These are phyloP conservation scores for Thuja plicata DNA, from an alignment of 83 land plant genomes.

Conservation along the genomic window DNA sequence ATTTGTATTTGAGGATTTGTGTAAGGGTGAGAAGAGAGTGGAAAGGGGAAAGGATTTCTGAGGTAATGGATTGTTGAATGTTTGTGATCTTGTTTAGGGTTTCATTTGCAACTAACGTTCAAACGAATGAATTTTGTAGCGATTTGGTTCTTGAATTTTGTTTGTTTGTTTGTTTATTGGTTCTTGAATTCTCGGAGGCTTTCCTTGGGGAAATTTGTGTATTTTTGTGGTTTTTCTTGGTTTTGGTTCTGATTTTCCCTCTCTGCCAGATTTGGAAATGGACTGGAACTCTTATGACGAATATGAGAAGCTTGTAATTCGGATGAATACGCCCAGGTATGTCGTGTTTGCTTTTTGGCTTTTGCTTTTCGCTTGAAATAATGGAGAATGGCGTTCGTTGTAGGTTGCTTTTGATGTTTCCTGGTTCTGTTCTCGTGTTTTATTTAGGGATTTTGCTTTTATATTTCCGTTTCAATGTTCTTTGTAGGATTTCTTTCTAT, in stretches of 20 bases:
- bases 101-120: neutral
- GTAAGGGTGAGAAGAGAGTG: neutral
- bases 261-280: neutral
- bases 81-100: neutral
- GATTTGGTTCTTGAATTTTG: neutral
- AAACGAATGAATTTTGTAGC: neutral
- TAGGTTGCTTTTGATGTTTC: no score
- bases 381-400: neutral
- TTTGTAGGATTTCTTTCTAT: no score
- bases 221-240: no score
- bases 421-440: neutral
- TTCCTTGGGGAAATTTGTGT: no score
- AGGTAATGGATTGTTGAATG: neutral
- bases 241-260: no score
- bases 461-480: no score
- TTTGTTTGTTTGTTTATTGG: neutral
- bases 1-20: no score
- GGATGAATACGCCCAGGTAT: constrained; percentile 80
- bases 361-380: neutral
- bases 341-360: neutral
- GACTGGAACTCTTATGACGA: constrained; percentile 59
- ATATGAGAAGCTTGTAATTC: constrained; percentile 67
- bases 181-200: neutral
- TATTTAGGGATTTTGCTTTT: no score
- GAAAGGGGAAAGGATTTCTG: neutral